phyloP scores from a whole-genome alignment of 1,139 yeast genomes.

The Debaryomyces sp. region DNA sequence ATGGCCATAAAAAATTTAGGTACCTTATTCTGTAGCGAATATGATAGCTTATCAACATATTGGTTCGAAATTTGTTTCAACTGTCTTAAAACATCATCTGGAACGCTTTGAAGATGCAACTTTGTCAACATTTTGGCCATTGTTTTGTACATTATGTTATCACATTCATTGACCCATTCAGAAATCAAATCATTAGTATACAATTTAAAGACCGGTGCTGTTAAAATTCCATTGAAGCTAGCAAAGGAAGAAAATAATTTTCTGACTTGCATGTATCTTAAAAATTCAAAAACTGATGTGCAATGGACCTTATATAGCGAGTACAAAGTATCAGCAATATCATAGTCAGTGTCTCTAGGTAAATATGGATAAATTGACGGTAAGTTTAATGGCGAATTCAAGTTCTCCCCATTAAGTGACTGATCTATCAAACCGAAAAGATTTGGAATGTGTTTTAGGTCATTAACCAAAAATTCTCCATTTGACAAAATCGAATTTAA shows the following conservation, averaged over 20 bases:
- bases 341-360: conserved; percentile 54
- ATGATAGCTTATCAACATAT: conserved; percentile 43
- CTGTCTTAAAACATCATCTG: conserved; percentile 54
- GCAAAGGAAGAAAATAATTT: conserved; percentile 56
- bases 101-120: conserved; percentile 61
- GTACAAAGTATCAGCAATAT: conserved; percentile 61
- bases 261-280: conserved; percentile 69
- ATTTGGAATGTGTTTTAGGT: conserved; percentile 40
- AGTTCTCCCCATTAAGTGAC: conserved; percentile 22
- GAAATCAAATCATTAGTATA: conserved; percentile 52
- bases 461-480: conserved; percentile 12
- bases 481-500: conserved; percentile 7
- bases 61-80: conserved; percentile 48
- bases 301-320: conserved; percentile 67
- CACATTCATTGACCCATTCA: conserved; percentile 71
- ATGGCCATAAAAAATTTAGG: conserved; percentile 53
- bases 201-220: conserved; percentile 66
- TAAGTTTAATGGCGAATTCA: conserved; percentile 38
- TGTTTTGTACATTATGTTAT: conserved; percentile 60
- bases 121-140: conserved; percentile 69
- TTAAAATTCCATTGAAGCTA: conserved; percentile 60
- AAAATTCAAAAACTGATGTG: conserved; percentile 60
- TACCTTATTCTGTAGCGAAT: conserved; percentile 42
- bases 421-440: conserved; percentile 34
- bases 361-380: conserved; percentile 58